A percentile compares a stretch with the other conserved stretches of the same genome.
Conservation (phyloP, 2,329 filamentous ascomycete genomes). For the Cercospora brassicicola region DNA sequence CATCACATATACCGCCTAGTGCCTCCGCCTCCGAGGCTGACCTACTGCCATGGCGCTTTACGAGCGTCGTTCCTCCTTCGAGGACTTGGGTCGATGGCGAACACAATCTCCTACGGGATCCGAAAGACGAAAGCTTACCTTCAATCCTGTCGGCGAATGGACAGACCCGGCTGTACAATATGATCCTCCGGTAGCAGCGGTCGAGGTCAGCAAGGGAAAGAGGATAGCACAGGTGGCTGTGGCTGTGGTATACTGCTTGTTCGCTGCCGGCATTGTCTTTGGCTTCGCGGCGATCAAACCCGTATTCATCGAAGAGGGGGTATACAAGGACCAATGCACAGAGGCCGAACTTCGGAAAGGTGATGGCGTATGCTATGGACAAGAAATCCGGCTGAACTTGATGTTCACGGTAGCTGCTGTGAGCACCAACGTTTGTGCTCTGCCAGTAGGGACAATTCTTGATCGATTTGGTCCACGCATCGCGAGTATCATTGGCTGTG, state of each 20-base stretch:
- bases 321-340: slow-evolving; percentile 67
- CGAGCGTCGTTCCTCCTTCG: slow-evolving; percentile 33
- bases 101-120: slow-evolving; percentile 38
- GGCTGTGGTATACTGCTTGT: slow-evolving; percentile 70
- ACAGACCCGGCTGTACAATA: slow-evolving; percentile 42
- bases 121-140: slow-evolving; percentile 51
- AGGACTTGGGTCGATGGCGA: slow-evolving; percentile 32
- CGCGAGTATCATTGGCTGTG: slow-evolving; percentile 68
- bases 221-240: slow-evolving; percentile 66
- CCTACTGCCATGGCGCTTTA: slow-evolving; percentile 29
- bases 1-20: not conserved
- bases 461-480: slow-evolving; percentile 78
- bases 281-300: slow-evolving; percentile 85
- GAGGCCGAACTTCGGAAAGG: slow-evolving; percentile 52
- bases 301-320: slow-evolving; percentile 69
- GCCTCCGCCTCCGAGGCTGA: not conserved
- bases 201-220: slow-evolving; percentile 56
- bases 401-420: slow-evolving; percentile 93
- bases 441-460: slow-evolving; percentile 81
- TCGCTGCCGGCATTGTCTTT: slow-evolving; percentile 78
- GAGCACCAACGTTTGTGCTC: slow-evolving; percentile 79
- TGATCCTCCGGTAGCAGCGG: slow-evolving; percentile 49
- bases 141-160: slow-evolving; percentile 53
- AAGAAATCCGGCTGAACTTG: slow-evolving; percentile 69
- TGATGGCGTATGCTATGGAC: slow-evolving; percentile 57